Evolutionary conservation across 108 stramenopile genomes (phyloP), one percentile per base, ranked within the genome.

Genomic region (Nitzschia sp.): DNA sequence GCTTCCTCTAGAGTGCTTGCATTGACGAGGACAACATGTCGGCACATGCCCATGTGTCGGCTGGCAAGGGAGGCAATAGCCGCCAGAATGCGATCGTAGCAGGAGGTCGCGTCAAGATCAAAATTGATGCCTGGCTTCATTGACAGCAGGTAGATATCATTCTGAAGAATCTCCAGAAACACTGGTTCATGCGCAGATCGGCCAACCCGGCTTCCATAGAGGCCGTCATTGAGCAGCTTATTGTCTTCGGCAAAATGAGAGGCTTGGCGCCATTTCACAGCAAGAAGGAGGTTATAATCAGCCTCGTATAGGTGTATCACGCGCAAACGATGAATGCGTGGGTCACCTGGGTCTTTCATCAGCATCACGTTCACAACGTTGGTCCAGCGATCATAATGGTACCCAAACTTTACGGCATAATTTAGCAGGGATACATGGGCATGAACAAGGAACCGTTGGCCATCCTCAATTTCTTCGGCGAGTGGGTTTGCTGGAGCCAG

Each of bases 281-380:
- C 58, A 5, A 59, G n/a, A 5, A 32, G 26, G 5, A 32, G 11
- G 26, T 32, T 32, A 29, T 32, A 24, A 31, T 59, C 29, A 29
- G 58, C 58, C 31, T 59, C 58, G n/a, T 59, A 59, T 9, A 59
- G 13, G 58, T 59, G 58, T 9, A 59, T 59, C 8, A 59, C 58
- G 9, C 58, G 25, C 13, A 59, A 29, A 8, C 58, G n/a, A n/a
- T n/a, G n/a, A n/a, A n/a, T n/a, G n/a, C n/a, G n/a, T n/a, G n/a
- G n/a, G n/a, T n/a, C n/a, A n/a, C 8, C n/a, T 19, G 18, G 18
- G 53, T 54, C 53, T 18, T 18, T 54, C 21, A 6, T 18, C 19
- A 23, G 53, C 28, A 59, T 59, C 8, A 54, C 53, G 19, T 54
- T 54, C 17, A 54, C 53, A 19, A 54, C n/a, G 8, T 54, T 19